Base-by-base conservation (phyloP, 2,329 filamentous ascomycete genomes). In the Fusarium goolgardi region DNA sequence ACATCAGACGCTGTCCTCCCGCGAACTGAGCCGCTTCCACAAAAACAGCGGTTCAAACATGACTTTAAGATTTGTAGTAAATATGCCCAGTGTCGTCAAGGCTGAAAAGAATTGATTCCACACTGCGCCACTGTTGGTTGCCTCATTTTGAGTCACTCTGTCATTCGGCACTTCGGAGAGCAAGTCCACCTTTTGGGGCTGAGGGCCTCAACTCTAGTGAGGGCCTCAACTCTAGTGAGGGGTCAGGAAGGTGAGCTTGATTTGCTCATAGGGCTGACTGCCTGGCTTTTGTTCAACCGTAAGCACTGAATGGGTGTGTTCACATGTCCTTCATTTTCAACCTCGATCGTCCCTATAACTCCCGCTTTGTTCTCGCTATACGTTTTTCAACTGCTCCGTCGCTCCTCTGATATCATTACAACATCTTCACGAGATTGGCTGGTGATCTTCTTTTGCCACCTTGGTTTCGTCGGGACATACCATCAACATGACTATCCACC, bases 181-280 rank as follows among this genome's bases (percentile, higher is more conserved):
- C 1, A n/a, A 44, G 31, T 44, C 59, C 61, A 64, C 60, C 59
- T 53, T 59, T 53, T 11, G 59, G 45, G 60, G 59, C 61, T 64
- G 59, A 64, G 59, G 43, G 34, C 35, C 20, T 59, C 39, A 32
- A n/a, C 18, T 15, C 16, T 46, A 31, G 15, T 59, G 45, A 47
- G 53, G 52, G 59, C 35, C 20, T 59, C 39, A 32, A n/a, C 18
- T 15, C 16, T 46, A 31, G 15, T 59, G 45, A 47, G 53, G 52
- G 59, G 59, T 60, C 20, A 31, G 10, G 3, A 4, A 25, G 8
- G 13, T 31, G 35, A 16, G 15, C 23, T n/a, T 35, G 16, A 11
- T 35, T 37, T 37, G 46, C 13, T 50, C 46, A 39, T 21, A 64
- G 35, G 43, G 61, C 61, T 64, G 45, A 29, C 50, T 62, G 46